Evolutionary conservation across 75 land plant species (phyloP).

Genomic region (Picea glauca): DNA sequence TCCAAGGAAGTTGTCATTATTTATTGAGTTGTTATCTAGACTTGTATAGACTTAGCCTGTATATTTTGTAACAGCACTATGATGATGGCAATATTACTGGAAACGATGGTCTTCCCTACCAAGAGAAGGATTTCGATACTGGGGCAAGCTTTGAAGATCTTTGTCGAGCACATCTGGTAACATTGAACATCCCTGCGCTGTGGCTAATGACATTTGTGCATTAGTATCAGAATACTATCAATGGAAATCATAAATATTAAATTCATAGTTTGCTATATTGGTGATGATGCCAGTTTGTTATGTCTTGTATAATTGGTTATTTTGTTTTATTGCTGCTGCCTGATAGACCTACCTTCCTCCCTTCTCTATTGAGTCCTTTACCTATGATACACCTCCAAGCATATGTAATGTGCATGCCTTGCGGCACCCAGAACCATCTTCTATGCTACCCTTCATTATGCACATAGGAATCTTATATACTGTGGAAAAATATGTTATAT

Average conservation of each 20-base stretch:
- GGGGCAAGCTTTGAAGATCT: slow-evolving; percentile 70
- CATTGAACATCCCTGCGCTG: not conserved
- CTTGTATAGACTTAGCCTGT: not conserved
- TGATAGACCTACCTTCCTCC: too few species aligned
- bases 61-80: slow-evolving; percentile 22
- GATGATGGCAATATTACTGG: slow-evolving; percentile 12
- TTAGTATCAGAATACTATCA: too few species aligned
- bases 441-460: too few species aligned
- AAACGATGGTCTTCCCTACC: slow-evolving; percentile 6
- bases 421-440: too few species aligned
- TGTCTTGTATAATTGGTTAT: not conserved
- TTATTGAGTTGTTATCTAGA: not conserved
- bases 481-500: too few species aligned
- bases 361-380: too few species aligned
- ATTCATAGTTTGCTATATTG: too few species aligned
- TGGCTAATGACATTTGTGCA: not conserved
- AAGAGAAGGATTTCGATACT: slow-evolving; percentile 15
- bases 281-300: too few species aligned
- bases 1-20: not conserved
- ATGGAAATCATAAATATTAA: too few species aligned
- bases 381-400: too few species aligned
- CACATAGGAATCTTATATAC: too few species aligned
- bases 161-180: slow-evolving; percentile 79
- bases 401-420: too few species aligned
- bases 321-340: not conserved